These are phyloP conservation scores for Bothriochloa decipiens DNA, from an alignment of 176 grass and related monocot genomes.

Conservation along the genomic window DNA sequence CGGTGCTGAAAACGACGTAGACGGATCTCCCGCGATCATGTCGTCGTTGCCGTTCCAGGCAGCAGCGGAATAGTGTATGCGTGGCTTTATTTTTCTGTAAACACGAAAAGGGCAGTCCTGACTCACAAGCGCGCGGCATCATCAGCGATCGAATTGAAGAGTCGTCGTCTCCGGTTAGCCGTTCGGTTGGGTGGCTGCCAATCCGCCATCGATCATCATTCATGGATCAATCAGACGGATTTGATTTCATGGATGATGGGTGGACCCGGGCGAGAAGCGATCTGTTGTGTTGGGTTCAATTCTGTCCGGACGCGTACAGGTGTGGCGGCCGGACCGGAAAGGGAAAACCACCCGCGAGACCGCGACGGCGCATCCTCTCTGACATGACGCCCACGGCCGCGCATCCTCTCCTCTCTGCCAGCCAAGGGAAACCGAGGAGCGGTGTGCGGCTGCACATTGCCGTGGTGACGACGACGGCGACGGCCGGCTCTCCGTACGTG, in stretches of 20 bases:
- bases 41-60: background rate
- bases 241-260: background rate
- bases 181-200: slow-evolving; percentile 8
- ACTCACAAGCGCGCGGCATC: background rate
- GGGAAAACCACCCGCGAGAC: background rate
- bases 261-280: background rate
- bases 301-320: background rate
- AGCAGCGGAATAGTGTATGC: too few species aligned
- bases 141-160: background rate
- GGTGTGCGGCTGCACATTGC: too few species aligned
- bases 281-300: background rate
- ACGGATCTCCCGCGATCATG: background rate
- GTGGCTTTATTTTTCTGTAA: too few species aligned
- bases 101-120: background rate
- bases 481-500: too few species aligned
- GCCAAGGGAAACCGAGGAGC: background rate
- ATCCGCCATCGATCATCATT: background rate
- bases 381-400: background rate
- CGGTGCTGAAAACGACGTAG: too few species aligned
- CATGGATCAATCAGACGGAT: background rate
- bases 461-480: too few species aligned
- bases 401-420: background rate
- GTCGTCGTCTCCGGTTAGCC: background rate
- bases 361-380: background rate
- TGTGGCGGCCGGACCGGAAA: background rate